Base-by-base conservation (phyloP, 768 basidiomycete species). In the Lentinula edodes region DNA sequence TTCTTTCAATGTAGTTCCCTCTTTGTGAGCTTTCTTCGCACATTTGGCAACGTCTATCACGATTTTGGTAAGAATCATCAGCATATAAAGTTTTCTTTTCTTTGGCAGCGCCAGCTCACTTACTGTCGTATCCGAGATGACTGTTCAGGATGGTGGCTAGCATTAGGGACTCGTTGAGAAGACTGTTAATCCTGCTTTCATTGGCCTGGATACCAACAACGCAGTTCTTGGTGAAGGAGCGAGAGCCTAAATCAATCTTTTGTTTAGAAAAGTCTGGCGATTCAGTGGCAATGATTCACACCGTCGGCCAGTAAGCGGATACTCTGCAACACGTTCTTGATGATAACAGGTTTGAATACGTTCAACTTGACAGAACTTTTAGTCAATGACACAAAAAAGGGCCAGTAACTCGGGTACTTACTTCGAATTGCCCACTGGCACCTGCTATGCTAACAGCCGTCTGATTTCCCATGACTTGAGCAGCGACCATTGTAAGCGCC, bases 21-120 rank as follows among this genome's bases (percentile, higher is more conserved):
- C 95, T 74, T 90, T 93, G 82, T 98, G 97, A n/a, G 97, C 97
- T 75, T 98, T 98, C 84, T 99, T 99, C 34, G 97, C 97, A 70
- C 91, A 93, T 77, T 92, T 95, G 54, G 97, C 97, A 54, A 98
- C 97, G 76, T 97, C 95, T 98, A 70, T 46, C 45, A 63, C 15
- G 43, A 63, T 62, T 16, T 59, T 62, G 52, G 52, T 51, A 67
- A 55, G 38, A 16, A 43, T 18, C 9, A 58, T 35, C 18, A 28
- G 28, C n/a, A 5, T 48, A 61, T n/a, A 32, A 23, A 35, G 2
- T 46, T 48, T 51, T 59, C 63, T 28, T 28, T 28, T 28, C 28
- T 28, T 20, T 23, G 6, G 43, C 13, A 45, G 43, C n/a, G 43
- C 6, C 53, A 60, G n/a, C 55, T 60, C 60, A 80, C 94, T 76